Conservation (phyloP, 1,139 yeast species). For the Kodamaea derodonti region DNA sequence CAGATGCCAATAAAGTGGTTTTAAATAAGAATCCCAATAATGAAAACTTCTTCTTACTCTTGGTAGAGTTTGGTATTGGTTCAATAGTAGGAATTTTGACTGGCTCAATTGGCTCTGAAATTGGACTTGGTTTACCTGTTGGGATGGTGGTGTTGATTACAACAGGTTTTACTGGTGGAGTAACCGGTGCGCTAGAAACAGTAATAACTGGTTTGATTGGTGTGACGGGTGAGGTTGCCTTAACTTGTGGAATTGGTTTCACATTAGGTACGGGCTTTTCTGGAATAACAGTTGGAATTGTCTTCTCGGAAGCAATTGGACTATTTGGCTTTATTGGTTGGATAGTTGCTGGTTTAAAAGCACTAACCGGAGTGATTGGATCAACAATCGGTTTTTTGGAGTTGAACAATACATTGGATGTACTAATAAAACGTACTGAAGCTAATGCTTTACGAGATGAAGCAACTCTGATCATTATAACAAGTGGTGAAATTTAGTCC, state of each 20-base stretch:
- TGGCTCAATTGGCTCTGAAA: no score
- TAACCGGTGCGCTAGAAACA: not conserved
- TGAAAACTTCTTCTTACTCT: constrained; percentile 27
- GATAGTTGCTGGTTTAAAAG: not conserved
- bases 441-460: not conserved
- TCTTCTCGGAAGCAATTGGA: not conserved
- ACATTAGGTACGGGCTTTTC: not conserved
- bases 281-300: not conserved
- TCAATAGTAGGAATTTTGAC: constrained; percentile 2
- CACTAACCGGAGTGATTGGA: not conserved
- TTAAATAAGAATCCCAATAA: constrained; percentile 31
- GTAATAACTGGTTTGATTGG: not conserved
- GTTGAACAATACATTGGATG: not conserved
- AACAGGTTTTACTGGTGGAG: not conserved
- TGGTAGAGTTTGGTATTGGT: constrained; percentile 3
- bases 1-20: constrained; percentile 26
- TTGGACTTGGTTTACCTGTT: not conserved
- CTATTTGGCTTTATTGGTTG: not conserved
- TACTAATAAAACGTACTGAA: not conserved
- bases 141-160: not conserved
- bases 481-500: not conserved
- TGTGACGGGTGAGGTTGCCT: not conserved
- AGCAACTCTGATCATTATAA: not conserved
- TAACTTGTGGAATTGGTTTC: not conserved
- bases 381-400: not conserved